Conservation (phyloP, 306 rosid species). For the Medicago ruthenica region DNA sequence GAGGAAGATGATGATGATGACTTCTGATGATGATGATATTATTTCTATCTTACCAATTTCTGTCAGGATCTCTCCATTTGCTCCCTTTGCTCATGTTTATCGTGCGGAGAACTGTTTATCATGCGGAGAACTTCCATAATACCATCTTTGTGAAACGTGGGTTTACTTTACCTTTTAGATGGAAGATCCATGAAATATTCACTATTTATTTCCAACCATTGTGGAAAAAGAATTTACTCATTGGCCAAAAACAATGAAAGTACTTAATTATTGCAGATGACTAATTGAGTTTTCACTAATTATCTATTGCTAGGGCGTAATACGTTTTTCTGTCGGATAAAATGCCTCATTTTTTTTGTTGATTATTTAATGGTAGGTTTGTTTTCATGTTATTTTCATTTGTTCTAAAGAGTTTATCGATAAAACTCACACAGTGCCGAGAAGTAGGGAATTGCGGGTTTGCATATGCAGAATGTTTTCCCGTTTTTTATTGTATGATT, state of each 20-base stretch:
- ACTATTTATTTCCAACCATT: slow-evolving; percentile 15
- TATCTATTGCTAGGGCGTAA: background rate
- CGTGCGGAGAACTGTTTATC: slow-evolving; percentile 35
- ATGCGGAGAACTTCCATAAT: slow-evolving; percentile 35
- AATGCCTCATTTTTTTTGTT: background rate
- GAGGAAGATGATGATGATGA: slow-evolving; percentile 72
- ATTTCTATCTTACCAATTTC: slow-evolving; percentile 13
- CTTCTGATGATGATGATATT: slow-evolving; percentile 39
- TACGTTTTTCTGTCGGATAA: background rate
- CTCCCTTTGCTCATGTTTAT: slow-evolving; percentile 22
- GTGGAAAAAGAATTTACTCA: background rate
- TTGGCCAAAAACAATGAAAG: background rate
- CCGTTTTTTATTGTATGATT: background rate
- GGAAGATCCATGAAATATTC: slow-evolving; percentile 36
- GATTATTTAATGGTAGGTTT: background rate
- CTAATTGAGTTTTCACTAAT: background rate
- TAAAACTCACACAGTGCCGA: too few species aligned
- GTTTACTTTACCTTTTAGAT: slow-evolving; percentile 13
- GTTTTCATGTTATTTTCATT: too few species aligned
- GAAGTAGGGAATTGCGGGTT: too few species aligned
- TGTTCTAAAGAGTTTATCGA: too few species aligned
- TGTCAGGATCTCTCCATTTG: slow-evolving; percentile 33
- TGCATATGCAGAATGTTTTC: too few species aligned
- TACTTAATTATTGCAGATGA: background rate
- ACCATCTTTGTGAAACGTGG: slow-evolving; percentile 28